Evolutionary conservation across 1,284 basidiomycete species (phyloP), one percentile per base, ranked within the genome.

Genomic region (Kwoniella shivajii): DNA sequence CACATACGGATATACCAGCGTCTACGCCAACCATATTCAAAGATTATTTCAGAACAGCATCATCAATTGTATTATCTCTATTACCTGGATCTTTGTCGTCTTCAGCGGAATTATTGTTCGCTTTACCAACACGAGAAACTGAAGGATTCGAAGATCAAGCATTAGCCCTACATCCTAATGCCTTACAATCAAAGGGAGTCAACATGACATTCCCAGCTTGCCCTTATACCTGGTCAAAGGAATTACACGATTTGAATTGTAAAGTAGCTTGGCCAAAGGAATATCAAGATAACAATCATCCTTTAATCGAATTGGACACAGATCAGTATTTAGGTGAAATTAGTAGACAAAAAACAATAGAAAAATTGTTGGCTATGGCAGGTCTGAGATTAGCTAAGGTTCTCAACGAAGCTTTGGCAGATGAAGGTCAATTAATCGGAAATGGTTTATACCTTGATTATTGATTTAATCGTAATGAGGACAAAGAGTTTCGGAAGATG

Each of bases 321-420:
- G 86, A 88, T 0, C 80, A 86, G 61, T 96, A 96, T 68, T 78
- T 87, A 1, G 90, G 88, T 1, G 78, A 78, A 24, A 85, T 94
- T 63, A 79, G 80, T 52, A 77, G 85, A 38, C 79, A 84, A 57
- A 87, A 87, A 83, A 78, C 91, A 37, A 68, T 96, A 2, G 91
- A 95, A 81, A 85, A 84, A 75, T 75, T 94, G 64, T 78, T 96
- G 45, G 88, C 90, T 0, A 87, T 87, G 80, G 91, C 81, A 1
- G 92, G 91, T 1, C 77, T 94, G 34, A 82, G 92, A 14, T 84
- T 93, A 31, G 92, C 91, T 10, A 89, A 85, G 2, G 75, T 89
- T 4, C 76, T 95, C 63, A 94, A 94, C 60, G 62, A 66, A 42
- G 67, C 63, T 6, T 50, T 69, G 49, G 61, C 42, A 6, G 61